phyloP scores from a whole-genome alignment of 2,329 filamentous ascomycete species.

The Aspergillus sp. region DNA sequence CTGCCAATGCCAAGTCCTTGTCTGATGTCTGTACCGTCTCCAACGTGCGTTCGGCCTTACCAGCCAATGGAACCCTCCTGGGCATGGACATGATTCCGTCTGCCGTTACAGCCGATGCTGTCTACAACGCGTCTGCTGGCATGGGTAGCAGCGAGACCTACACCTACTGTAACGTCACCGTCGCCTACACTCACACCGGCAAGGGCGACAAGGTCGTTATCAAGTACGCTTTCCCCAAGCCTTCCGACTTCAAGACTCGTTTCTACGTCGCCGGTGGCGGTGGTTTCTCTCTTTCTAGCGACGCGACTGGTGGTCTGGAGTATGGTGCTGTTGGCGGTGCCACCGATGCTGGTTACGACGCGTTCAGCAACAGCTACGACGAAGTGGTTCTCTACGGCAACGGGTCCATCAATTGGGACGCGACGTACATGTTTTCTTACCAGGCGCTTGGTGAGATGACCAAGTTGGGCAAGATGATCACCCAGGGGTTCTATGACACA shows the following conservation, averaged over 20 bases:
- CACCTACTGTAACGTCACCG: slow-evolving; percentile 38
- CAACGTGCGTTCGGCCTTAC: slow-evolving; percentile 38
- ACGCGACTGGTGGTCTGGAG: slow-evolving; percentile 34
- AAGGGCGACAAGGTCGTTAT: slow-evolving; percentile 32
- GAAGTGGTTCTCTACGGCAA: slow-evolving; percentile 41
- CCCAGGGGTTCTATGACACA: slow-evolving; percentile 36
- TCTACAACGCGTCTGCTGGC: slow-evolving; percentile 31
- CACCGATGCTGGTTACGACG: slow-evolving; percentile 41
- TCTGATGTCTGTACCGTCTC: slow-evolving; percentile 38
- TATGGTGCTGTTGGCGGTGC: slow-evolving; percentile 39
- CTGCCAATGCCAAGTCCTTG: slow-evolving; percentile 30
- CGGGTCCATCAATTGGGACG: slow-evolving; percentile 36
- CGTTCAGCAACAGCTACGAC: slow-evolving; percentile 32
- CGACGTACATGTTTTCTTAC: slow-evolving; percentile 36
- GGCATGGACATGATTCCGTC: slow-evolving; percentile 39
- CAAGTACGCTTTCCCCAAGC: slow-evolving; percentile 31
- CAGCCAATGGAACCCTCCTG: slow-evolving; percentile 36
- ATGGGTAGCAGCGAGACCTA: slow-evolving; percentile 18
- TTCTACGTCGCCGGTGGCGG: slow-evolving; percentile 43
- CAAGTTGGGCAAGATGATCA: slow-evolving; percentile 39
- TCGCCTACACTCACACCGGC: slow-evolving; percentile 39
- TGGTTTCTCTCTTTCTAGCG: slow-evolving; percentile 35
- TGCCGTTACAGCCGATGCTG: slow-evolving; percentile 33
- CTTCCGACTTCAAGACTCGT: slow-evolving; percentile 37
- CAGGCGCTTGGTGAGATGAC: slow-evolving; percentile 48